Base-by-base conservation (phyloP, 2,329 filamentous ascomycete genomes). In the Dactylellina leptospora region DNA sequence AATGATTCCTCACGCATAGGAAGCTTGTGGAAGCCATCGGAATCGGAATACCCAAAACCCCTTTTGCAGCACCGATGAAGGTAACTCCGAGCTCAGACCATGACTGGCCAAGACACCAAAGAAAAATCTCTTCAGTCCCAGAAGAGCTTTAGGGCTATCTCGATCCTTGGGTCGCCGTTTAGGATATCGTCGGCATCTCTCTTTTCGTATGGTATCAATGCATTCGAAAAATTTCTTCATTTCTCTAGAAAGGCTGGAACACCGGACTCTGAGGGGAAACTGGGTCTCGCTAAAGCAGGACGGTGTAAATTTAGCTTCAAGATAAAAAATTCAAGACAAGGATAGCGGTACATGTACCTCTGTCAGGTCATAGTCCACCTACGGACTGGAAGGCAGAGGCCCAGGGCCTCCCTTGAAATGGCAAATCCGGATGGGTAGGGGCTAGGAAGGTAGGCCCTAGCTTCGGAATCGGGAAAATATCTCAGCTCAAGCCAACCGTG, bases 401-500 rank as follows among this genome's bases (percentile, higher is more conserved):
- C 20, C 20, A 22, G 18, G 3, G 6, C 28, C 6, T 33, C 30
- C 68, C 66, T 54, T 48, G 68, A 53, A 42, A 54, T 30, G 59
- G 68, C 68, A 60, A 47, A 60, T 45, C 28, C 51, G 68, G 59
- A 60, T 47, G 47, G 22, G 45, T 18, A 45, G 56, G 59, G 56
- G 30, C 50, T 30, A 27, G 53, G 42, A 23, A n/a, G 30, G 61
- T 36, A 45, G 13, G 16, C 23, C 33, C 25, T 48, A 55, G 68
- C 53, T 56, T 72, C 59, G 59, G 68, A 53, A 72, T 72, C 68
- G 59, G 59, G 53, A 71, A 72, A 72, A 59, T 64, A 30, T 20
- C 59, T 64, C 54, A 56, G 40, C n/a, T 42, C 56, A 25, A 51
- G 50, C 62, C 53, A 48, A 36, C 38, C 53, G 50, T 27, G 5